Conservation (phyloP, 139 green algal genomes). For the Coelastrella sp. region DNA sequence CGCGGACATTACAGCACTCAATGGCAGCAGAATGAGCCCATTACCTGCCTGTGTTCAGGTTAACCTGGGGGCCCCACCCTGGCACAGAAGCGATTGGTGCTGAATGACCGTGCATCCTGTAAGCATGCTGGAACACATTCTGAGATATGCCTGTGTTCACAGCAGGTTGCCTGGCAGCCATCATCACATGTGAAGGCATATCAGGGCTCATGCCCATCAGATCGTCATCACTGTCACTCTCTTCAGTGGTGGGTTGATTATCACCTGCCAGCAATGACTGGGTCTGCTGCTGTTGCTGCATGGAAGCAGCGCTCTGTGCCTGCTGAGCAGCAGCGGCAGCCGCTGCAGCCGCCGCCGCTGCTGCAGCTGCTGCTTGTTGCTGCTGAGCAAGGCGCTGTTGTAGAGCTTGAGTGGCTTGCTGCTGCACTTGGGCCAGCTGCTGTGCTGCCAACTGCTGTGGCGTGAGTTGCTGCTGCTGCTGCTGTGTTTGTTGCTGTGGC, state of each 20-base stretch:
- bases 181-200: slow-evolving; percentile 40
- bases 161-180: neutral
- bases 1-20: too few relatives aligned
- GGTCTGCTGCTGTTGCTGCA: slow-evolving; percentile 3
- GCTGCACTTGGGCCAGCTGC: slow-evolving; percentile 17
- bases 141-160: neutral
- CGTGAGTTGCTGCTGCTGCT: neutral
- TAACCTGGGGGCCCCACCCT: slow-evolving; percentile 11
- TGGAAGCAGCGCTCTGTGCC: neutral
- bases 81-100: neutral
- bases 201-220: slow-evolving; percentile 64
- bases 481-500: neutral
- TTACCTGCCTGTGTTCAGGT: neutral
- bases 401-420: neutral
- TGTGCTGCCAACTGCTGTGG: slow-evolving; percentile 19
- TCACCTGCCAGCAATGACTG: neutral
- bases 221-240: slow-evolving; percentile 53
- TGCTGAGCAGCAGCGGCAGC: neutral
- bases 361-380: neutral
- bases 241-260: neutral
- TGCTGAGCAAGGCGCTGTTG: neutral
- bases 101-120: slow-evolving; percentile 32
- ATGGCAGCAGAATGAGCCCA: too few relatives aligned
- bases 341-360: neutral
- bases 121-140: slow-evolving; percentile 47